Evolutionary conservation across 306 rosid genomes (phyloP).

Genomic region (Glycine tomentella): DNA sequence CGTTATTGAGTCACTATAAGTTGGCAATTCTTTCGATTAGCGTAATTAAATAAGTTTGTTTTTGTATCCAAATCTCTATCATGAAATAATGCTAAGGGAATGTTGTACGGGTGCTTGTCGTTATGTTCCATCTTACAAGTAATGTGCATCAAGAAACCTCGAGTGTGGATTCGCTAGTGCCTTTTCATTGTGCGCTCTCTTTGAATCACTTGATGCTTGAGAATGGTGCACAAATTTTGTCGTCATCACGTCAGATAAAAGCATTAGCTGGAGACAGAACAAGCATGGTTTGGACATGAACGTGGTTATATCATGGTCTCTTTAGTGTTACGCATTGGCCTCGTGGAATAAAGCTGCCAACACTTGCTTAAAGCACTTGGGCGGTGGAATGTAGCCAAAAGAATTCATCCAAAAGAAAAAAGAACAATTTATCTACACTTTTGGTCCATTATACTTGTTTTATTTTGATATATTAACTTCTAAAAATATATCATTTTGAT

Average conservation of each 20-base stretch:
- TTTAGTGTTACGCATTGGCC: neutral
- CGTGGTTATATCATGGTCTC: neutral
- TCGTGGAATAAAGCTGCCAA: constrained; percentile 2
- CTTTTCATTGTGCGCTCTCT: neutral
- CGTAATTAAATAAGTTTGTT: neutral
- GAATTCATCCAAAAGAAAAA: neutral
- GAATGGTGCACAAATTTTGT: neutral
- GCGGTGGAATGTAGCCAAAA: constrained; percentile 21
- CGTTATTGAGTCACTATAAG: neutral
- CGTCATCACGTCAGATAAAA: neutral
- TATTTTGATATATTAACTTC: no score
- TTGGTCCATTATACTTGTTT: no score
- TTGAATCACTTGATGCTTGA: neutral
- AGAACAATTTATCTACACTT: no score
- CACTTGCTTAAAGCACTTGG: constrained; percentile 1
- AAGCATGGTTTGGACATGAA: neutral
- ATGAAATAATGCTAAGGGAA: neutral
- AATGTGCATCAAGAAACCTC: neutral
- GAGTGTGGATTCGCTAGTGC: neutral
- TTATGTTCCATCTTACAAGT: neutral
- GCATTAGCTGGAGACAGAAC: neutral
- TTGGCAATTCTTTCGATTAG: neutral
- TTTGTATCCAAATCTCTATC: neutral
- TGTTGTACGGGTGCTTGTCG: neutral
- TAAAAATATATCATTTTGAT: no score